Evolutionary conservation across 768 basidiomycete species (phyloP).

Genomic region (Mycena metata): DNA sequence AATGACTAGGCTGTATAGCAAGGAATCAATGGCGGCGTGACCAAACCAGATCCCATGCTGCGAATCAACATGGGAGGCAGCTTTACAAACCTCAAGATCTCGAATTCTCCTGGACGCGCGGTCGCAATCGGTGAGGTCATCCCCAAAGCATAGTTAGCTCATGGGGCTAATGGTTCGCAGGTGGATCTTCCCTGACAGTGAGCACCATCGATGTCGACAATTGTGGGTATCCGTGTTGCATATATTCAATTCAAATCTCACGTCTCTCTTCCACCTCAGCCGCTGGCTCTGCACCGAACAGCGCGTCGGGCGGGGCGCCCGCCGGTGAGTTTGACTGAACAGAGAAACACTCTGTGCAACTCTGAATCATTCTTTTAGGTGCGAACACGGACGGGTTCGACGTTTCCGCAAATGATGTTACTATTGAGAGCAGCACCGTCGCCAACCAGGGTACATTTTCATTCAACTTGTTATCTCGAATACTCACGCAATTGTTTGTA

Average conservation of each 20-base stretch:
- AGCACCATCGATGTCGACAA: slow-evolving; percentile 38
- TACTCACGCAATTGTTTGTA: neutral
- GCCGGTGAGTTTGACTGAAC: slow-evolving; percentile 9
- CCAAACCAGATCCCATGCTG: slow-evolving; percentile 37
- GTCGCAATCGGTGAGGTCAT: slow-evolving; percentile 23
- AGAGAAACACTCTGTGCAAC: too few relatives aligned
- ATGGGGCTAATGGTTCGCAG: neutral
- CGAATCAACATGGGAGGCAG: slow-evolving; percentile 41
- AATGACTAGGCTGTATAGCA: neutral
- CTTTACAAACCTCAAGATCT: slow-evolving; percentile 36
- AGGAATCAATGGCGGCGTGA: slow-evolving; percentile 38
- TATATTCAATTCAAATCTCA: neutral
- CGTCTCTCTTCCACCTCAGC: slow-evolving; percentile 12
- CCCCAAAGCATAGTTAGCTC: neutral
- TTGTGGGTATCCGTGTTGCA: slow-evolving; percentile 8
- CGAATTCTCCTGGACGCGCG: slow-evolving; percentile 36
- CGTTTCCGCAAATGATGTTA: slow-evolving; percentile 37
- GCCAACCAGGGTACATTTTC: slow-evolving; percentile 37
- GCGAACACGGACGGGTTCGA: slow-evolving; percentile 44
- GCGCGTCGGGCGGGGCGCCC: slow-evolving; percentile 32
- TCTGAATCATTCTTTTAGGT: slow-evolving; percentile 10
- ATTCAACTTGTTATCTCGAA: neutral
- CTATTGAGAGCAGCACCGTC: slow-evolving; percentile 32
- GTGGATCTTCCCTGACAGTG: slow-evolving; percentile 37
- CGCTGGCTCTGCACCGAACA: slow-evolving; percentile 37